Conservation (phyloP, 148 eudicot genomes). For the Selenicereus undatus region DNA sequence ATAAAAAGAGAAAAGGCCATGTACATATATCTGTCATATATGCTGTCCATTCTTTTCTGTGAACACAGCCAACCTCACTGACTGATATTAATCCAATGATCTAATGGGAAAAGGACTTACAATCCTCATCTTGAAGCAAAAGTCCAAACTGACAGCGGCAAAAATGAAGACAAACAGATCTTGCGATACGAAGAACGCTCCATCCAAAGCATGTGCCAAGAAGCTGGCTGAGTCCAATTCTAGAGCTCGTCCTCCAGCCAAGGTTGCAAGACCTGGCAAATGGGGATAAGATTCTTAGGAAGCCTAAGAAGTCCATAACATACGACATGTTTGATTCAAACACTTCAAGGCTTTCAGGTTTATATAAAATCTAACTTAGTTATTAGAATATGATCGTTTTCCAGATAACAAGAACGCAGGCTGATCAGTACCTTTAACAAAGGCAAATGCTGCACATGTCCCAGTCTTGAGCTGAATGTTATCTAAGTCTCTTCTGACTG, state of each 20-base stretch:
- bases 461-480: conserved; percentile 88
- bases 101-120: conserved; percentile 76
- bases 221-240: conserved; percentile 55
- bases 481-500: conserved; percentile 81
- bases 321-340: neutral
- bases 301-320: neutral
- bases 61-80: conserved; percentile 3
- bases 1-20: neutral
- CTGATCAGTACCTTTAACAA: conserved; percentile 65
- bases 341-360: neutral
- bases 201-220: conserved; percentile 50
- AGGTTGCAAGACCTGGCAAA: conserved; percentile 69
- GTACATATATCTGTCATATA: neutral
- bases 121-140: conserved; percentile 73
- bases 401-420: neutral
- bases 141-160: conserved; percentile 82
- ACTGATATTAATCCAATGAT: conserved; percentile 22
- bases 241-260: conserved; percentile 65
- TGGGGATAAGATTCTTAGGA: neutral
- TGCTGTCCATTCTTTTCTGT: neutral
- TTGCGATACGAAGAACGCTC: conserved; percentile 58
- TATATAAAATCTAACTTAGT: neutral
- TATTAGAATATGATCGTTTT: neutral
- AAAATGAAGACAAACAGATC: conserved; percentile 70
- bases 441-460: conserved; percentile 77